Conservation (phyloP, 768 basidiomycete species). For the Postia placenta region DNA sequence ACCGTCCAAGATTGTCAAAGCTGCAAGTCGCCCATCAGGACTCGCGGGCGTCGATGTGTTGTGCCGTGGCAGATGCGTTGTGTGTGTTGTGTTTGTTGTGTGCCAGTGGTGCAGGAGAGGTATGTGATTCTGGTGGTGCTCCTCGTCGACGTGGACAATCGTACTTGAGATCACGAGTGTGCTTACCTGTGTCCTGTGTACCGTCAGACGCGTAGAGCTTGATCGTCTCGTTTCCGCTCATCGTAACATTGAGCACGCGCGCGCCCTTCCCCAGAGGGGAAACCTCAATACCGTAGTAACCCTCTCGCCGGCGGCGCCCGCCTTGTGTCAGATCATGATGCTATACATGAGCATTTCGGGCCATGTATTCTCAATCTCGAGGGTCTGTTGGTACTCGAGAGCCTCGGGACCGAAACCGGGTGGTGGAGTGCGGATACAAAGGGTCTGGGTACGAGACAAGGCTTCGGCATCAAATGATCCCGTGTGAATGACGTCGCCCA, state of each 20-base stretch:
- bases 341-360: slow-evolving; percentile 96
- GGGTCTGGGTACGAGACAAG: too few relatives aligned
- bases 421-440: too few relatives aligned
- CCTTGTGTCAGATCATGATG: slow-evolving; percentile 90
- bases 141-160: slow-evolving; percentile 28
- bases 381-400: slow-evolving; percentile 90
- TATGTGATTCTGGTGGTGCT: slow-evolving; percentile 19
- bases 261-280: slow-evolving; percentile 84
- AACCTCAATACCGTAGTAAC: slow-evolving; percentile 82
- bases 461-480: too few relatives aligned
- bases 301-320: slow-evolving; percentile 86
- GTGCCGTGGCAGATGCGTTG: too few relatives aligned
- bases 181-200: slow-evolving; percentile 59
- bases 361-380: slow-evolving; percentile 97
- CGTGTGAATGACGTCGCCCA: too few relatives aligned
- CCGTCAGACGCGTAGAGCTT: too few relatives aligned
- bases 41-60: too few relatives aligned
- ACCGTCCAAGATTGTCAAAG: too few relatives aligned
- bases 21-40: too few relatives aligned
- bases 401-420: slow-evolving; percentile 74
- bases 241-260: slow-evolving; percentile 58
- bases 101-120: slow-evolving; percentile 13
- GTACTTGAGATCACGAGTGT: slow-evolving; percentile 52
- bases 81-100: slow-evolving; percentile 31
- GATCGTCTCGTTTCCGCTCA: slow-evolving; percentile 68